These are phyloP conservation scores for Amyloporia xantha DNA, from an alignment of 768 basidiomycete genomes.

Conservation along the genomic window DNA sequence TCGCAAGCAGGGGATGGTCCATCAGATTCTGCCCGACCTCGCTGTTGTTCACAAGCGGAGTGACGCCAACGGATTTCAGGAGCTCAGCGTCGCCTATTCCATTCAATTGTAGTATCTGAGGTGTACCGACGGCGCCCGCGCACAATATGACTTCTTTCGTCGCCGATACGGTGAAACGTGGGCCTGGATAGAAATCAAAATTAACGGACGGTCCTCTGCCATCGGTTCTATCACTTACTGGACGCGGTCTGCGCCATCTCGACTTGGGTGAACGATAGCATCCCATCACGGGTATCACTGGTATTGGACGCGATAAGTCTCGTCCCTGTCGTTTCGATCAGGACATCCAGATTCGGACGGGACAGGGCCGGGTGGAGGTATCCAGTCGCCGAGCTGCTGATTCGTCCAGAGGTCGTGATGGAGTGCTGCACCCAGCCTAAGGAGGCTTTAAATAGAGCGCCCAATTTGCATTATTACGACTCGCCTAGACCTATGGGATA, in stretches of 20 bases:
- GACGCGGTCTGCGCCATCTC: conserved; percentile 5
- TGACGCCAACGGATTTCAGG: conserved; percentile 17
- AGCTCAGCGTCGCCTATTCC: conserved; percentile 22
- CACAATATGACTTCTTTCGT: conserved; percentile 19
- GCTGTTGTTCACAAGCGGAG: conserved; percentile 15
- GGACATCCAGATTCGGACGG: conserved; percentile 7
- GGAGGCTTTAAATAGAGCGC: no score
- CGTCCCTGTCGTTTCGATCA: conserved; percentile 7
- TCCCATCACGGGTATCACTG: not conserved
- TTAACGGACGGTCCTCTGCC: not conserved
- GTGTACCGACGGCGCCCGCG: conserved; percentile 15
- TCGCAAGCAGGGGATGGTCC: conserved; percentile 21
- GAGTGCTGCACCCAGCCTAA: conserved; percentile 11
- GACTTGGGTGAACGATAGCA: conserved; percentile 5
- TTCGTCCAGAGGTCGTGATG: conserved; percentile 2
- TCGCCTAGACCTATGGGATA: conserved; percentile 34
- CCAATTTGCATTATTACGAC: no score
- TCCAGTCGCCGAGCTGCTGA: conserved; percentile 6
- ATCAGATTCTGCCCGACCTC: conserved; percentile 24
- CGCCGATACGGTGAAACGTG: conserved; percentile 7
- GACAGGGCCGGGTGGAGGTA: conserved; percentile 1
- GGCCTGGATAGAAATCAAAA: no score
- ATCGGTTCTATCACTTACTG: no score
- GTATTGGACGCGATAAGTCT: conserved; percentile 1
- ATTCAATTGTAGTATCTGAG: conserved; percentile 23